phyloP scores from a whole-genome alignment of 208 protist species.

The Leishmania braziliensis region DNA sequence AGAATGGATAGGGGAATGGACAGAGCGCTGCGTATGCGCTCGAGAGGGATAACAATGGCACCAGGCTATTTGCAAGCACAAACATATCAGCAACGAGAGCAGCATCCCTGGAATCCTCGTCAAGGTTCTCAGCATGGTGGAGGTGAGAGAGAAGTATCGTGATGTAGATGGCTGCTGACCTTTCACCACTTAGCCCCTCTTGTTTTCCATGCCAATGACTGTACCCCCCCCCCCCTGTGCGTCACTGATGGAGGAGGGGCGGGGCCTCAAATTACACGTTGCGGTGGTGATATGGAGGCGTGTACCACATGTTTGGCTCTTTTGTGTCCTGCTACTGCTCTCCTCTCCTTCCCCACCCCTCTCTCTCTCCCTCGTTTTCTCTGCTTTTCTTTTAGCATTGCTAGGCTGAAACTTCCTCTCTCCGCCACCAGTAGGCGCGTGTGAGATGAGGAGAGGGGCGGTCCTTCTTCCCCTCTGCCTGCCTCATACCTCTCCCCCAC shows the following conservation, averaged over 20 bases:
- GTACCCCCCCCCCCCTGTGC: not conserved
- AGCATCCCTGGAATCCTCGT: not conserved
- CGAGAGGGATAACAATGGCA: not conserved
- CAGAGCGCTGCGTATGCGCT: not conserved
- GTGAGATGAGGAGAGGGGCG: not conserved
- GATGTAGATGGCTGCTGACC: not conserved
- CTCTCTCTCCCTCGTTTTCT: not conserved
- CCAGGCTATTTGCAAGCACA: not conserved
- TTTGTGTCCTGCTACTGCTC: not conserved
- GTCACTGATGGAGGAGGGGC: not conserved
- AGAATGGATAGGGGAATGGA: not conserved
- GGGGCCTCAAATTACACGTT: not conserved
- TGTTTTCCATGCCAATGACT: not conserved
- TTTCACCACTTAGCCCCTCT: not conserved
- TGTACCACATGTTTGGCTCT: not conserved
- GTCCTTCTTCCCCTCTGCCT: not conserved
- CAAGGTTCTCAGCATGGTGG: not conserved
- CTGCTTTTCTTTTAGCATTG: not conserved
- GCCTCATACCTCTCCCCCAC: not conserved
- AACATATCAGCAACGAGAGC: not conserved
- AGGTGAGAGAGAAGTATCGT: not conserved
- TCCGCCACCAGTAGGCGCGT: not conserved
- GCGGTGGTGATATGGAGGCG: not conserved
- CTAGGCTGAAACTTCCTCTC: constrained; percentile 11
- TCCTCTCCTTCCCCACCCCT: not conserved